A percentile compares a stretch with the other conserved stretches of the same genome.
These are phyloP conservation scores for Trichosporon sp. DNA, from an alignment of 1,284 basidiomycete genomes.

Conservation along the genomic window DNA sequence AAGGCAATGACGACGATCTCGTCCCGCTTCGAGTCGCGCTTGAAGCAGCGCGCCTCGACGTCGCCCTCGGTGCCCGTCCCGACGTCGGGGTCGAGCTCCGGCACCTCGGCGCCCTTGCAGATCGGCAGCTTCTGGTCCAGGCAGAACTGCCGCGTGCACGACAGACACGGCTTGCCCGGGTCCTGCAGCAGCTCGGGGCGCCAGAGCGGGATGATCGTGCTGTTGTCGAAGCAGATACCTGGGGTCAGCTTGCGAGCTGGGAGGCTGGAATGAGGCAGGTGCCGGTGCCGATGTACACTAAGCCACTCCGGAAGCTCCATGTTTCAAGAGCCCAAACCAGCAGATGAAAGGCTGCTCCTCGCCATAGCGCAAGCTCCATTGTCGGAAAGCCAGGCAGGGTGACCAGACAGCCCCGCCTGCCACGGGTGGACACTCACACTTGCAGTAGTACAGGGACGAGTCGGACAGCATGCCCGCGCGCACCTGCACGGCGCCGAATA, in stretches of 20 bases:
- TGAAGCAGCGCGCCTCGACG: slow-evolving; percentile 91
- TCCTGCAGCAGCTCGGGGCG: slow-evolving; percentile 60
- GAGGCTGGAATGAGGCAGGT: not conserved
- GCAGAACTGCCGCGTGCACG: slow-evolving; percentile 93
- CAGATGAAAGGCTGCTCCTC: no score
- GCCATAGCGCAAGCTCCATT: no score
- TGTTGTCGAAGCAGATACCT: slow-evolving; percentile 92
- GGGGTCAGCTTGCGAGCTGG: not conserved
- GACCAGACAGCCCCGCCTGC: no score
- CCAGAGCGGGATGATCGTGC: slow-evolving; percentile 76
- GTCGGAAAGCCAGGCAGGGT: not conserved
- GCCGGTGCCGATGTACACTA: no score
- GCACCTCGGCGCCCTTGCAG: slow-evolving; percentile 67
- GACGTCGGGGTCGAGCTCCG: slow-evolving; percentile 82
- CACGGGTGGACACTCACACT: slow-evolving; percentile 35
- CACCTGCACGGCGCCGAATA: slow-evolving; percentile 1
- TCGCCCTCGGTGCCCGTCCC: slow-evolving; percentile 95
- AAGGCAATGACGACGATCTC: slow-evolving; percentile 86
- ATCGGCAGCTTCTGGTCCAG: slow-evolving; percentile 84
- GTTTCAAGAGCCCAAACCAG: no score
- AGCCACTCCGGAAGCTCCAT: not conserved
- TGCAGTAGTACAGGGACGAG: slow-evolving; percentile 45
- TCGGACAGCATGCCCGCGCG: slow-evolving; percentile 33
- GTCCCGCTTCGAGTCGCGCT: slow-evolving; percentile 74
- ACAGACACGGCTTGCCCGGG: slow-evolving; percentile 80